These are phyloP conservation scores for Urtica urens DNA, from an alignment of 306 rosid genomes.

Conservation along the genomic window DNA sequence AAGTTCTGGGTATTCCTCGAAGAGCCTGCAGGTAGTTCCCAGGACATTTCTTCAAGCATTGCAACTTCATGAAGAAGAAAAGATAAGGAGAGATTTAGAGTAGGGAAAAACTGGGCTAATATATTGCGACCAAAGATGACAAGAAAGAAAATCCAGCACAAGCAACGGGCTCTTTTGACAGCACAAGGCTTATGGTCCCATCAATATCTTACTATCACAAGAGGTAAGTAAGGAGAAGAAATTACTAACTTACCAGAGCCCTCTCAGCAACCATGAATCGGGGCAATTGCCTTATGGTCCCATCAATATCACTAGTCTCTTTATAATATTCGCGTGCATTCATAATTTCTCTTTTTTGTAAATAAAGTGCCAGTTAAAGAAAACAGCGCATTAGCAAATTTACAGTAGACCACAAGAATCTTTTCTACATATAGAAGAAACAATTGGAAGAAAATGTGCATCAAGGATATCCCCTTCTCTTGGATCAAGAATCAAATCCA, in stretches of 20 bases:
- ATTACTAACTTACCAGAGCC: constrained; percentile 59
- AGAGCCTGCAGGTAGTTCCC: constrained; percentile 81
- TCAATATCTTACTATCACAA: neutral
- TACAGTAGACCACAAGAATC: constrained; percentile 8
- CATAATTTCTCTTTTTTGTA: constrained; percentile 50
- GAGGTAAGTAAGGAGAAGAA: constrained; percentile 4
- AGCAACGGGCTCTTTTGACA: neutral
- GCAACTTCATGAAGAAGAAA: constrained; percentile 47
- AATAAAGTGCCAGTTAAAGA: constrained; percentile 33
- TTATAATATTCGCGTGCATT: constrained; percentile 78
- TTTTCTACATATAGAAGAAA: constrained; percentile 10
- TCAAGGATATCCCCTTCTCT: constrained; percentile 97
- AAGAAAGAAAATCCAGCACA: neutral
- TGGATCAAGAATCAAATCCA: constrained; percentile 88
- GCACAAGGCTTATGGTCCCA: neutral
- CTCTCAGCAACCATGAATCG: constrained; percentile 78
- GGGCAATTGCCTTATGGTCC: constrained; percentile 85
- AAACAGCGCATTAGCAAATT: constrained; percentile 22
- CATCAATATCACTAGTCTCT: constrained; percentile 59
- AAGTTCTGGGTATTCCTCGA: constrained; percentile 81
- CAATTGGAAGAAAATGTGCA: neutral
- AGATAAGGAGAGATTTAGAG: no score
- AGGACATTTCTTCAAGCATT: constrained; percentile 66
- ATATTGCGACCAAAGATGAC: neutral
- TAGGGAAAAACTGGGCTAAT: neutral